Base-by-base conservation (phyloP, 805 yeast genomes). In the Yarrowia sp. region DNA sequence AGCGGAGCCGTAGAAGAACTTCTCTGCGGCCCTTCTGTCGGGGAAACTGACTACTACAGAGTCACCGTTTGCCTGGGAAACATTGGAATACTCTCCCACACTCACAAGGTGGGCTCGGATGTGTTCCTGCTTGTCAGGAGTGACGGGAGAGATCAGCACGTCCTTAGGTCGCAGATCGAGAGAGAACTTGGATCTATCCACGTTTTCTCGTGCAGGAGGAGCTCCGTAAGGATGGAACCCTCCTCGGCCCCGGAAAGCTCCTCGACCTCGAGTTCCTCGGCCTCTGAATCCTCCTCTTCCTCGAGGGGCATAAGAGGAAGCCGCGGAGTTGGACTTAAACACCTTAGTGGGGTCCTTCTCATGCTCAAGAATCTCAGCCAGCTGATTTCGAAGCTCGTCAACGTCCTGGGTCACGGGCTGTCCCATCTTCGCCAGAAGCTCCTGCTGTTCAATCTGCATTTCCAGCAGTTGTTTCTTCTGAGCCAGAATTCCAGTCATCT, bases 121-220 rank as follows among this genome's bases (percentile, higher is more conserved):
- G 11, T 71, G 69, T 65, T 77, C 81, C 59, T 75, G 76, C 35
- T 68, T 68, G 17, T 70, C 73, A 16, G 67, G 67, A 1, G 72
- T 46, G 2, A 78, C 68, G 6, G 78, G 77, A 6, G 58, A 46
- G 9, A 79, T 71, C n/a, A 68, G 59, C 4, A 79, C 76, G 30
- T 70, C 67, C 64, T 73, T 76, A 8, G 81, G 79, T 14, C 81
- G 72, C 35, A 76, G 68, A 66, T 78, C 81, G 19, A 78, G 69
- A 12, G 40, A 19, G 16, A 41, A 58, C 40, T 58, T 58, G 30
- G 38, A 6, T 43, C 63, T 16, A 30, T 41, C 51, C 36, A 58
- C 62, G 35, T 67, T 72, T 21, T 70, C 70, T 17, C 73, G 65
- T 12, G 68, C 54, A 2, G 70, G 66, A 9, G 73, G 72, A 30